Evolutionary conservation across 1,284 basidiomycete genomes (phyloP).

Genomic region (Schizophyllum amplum): DNA sequence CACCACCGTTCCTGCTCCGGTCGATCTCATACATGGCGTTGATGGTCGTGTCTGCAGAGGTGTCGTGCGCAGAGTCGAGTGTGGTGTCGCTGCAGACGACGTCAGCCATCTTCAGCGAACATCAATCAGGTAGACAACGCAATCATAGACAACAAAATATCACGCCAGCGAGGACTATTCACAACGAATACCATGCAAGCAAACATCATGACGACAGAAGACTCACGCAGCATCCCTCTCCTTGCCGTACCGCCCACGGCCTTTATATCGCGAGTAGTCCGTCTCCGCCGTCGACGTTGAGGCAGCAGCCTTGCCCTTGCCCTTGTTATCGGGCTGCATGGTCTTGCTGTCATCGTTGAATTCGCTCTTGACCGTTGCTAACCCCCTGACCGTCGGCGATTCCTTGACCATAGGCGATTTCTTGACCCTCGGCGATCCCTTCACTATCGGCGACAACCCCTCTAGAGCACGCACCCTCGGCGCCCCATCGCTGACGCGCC

Average conservation of each 20-base stretch:
- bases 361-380: too few relatives aligned
- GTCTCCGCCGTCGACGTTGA: conserved; percentile 14
- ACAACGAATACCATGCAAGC: too few relatives aligned
- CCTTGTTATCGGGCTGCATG: background rate
- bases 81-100: conserved; percentile 13
- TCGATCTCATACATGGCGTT: conserved; percentile 65
- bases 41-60: conserved; percentile 33
- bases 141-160: background rate
- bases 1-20: conserved; percentile 55
- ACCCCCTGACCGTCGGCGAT: too few relatives aligned
- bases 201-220: conserved; percentile 12
- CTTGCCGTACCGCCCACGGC: conserved; percentile 39
- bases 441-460: background rate
- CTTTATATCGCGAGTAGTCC: conserved; percentile 43
- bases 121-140: background rate
- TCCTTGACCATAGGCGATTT: too few relatives aligned
- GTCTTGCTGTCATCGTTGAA: too few relatives aligned
- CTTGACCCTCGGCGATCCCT: too few relatives aligned
- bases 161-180: too few relatives aligned
- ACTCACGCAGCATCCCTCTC: conserved; percentile 1
- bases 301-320: background rate
- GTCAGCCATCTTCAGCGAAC: background rate
- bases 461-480: background rate
- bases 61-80: too few relatives aligned
- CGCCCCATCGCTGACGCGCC: background rate